Conservation (phyloP, 345 rosid species). For the Salix exigua region DNA sequence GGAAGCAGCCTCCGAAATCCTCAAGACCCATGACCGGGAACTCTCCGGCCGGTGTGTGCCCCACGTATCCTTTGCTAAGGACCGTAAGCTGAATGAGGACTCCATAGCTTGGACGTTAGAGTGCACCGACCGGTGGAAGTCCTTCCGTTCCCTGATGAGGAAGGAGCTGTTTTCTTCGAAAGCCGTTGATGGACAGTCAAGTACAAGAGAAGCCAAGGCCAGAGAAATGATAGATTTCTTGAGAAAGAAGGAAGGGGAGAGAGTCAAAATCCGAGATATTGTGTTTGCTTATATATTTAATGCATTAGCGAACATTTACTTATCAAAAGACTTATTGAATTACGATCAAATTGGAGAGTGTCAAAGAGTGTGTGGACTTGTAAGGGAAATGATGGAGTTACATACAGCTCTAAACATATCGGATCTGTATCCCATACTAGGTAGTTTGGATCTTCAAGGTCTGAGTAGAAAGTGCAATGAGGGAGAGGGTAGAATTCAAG, state of each 20-base stretch:
- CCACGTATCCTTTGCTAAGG: background rate
- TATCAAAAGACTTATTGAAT: background rate
- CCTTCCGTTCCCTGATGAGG: slow-evolving; percentile 5
- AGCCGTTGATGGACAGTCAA: slow-evolving; percentile 1
- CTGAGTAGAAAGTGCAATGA: background rate
- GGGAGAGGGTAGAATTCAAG: background rate
- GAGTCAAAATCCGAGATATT: slow-evolving; percentile 3
- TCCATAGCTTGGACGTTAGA: slow-evolving; percentile 8
- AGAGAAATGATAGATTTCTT: slow-evolving; percentile 7
- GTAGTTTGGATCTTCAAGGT: slow-evolving; percentile 18
- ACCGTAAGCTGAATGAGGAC: background rate
- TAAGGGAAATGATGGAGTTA: slow-evolving; percentile 7
- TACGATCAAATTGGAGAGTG: background rate
- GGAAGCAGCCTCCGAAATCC: slow-evolving; percentile 22
- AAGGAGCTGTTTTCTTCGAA: slow-evolving; percentile 10
- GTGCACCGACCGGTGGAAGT: slow-evolving; percentile 15
- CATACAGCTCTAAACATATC: slow-evolving; percentile 11
- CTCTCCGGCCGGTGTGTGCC: slow-evolving; percentile 22
- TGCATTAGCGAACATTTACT: background rate
- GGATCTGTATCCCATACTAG: slow-evolving; percentile 15
- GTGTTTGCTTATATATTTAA: background rate
- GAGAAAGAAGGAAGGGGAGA: slow-evolving; percentile 2
- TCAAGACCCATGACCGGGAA: slow-evolving; percentile 22
- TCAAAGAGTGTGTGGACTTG: background rate
- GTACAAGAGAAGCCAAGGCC: slow-evolving; percentile 6